Percentiles rank a stretch among this genome's conserved stretches.
Evolutionary conservation across 2,329 filamentous ascomycete species (phyloP).

Genomic region (Cercospora sesami): DNA sequence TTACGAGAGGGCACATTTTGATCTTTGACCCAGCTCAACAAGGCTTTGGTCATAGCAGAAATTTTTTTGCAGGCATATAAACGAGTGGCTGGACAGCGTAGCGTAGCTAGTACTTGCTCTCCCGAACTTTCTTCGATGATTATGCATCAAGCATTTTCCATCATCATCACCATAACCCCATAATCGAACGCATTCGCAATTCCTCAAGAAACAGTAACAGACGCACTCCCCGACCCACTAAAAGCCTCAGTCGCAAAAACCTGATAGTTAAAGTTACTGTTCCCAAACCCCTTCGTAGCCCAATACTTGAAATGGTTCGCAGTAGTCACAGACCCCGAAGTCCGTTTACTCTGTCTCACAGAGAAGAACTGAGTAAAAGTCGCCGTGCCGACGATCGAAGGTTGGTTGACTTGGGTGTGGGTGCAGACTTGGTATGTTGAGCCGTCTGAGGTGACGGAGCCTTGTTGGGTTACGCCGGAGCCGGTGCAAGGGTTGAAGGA

Average conservation of each 20-base stretch:
- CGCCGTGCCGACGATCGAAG: slow-evolving; percentile 53
- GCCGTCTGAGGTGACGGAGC: slow-evolving; percentile 55
- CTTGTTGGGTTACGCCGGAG: slow-evolving; percentile 52
- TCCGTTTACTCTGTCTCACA: slow-evolving; percentile 53
- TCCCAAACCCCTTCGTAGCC: slow-evolving; percentile 29
- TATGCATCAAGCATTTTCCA: neutral
- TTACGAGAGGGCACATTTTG: too few relatives aligned
- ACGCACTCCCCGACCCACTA: slow-evolving; percentile 16
- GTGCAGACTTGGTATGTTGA: slow-evolving; percentile 55
- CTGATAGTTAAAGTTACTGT: slow-evolving; percentile 20
- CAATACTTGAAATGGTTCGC: slow-evolving; percentile 57
- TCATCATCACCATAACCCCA: neutral
- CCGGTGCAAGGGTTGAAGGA: slow-evolving; percentile 44
- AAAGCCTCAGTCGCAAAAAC: slow-evolving; percentile 22
- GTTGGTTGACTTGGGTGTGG: slow-evolving; percentile 48
- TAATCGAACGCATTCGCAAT: too few relatives aligned
- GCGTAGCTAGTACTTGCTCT: neutral
- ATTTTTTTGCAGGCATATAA: neutral
- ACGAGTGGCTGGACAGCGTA: neutral
- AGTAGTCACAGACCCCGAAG: slow-evolving; percentile 53
- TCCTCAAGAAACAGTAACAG: slow-evolving; percentile 14
- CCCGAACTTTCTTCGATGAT: neutral
- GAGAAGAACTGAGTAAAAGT: slow-evolving; percentile 58
- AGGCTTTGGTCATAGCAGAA: neutral
- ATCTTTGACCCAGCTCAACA: too few relatives aligned